Percentiles rank a stretch among this genome's conserved stretches.
These are phyloP conservation scores for Grammothele lineata DNA, from an alignment of 768 basidiomycete species.

Conservation along the genomic window DNA sequence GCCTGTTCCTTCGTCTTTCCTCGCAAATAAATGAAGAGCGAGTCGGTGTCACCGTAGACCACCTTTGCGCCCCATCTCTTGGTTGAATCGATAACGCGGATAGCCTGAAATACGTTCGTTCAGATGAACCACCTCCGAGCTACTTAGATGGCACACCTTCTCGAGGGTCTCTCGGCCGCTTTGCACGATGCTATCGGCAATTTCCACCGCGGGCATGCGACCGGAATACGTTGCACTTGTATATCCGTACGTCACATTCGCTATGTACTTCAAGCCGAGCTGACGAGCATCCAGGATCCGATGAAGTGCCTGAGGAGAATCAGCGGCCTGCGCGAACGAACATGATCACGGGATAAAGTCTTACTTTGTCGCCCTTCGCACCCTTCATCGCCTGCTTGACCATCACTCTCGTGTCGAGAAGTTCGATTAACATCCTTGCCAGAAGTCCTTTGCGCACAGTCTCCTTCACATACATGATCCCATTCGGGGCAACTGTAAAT, in stretches of 20 bases:
- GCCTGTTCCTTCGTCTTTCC: slow-evolving; percentile 93
- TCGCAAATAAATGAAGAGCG: slow-evolving; percentile 86
- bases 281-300: slow-evolving; percentile 87
- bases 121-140: background rate
- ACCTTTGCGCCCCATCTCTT: slow-evolving; percentile 85
- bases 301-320: slow-evolving; percentile 52
- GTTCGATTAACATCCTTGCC: slow-evolving; percentile 86
- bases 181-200: slow-evolving; percentile 97
- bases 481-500: slow-evolving; percentile 83
- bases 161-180: slow-evolving; percentile 93
- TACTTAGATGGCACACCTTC: slow-evolving; percentile 49
- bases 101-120: slow-evolving; percentile 51
- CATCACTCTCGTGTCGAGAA: slow-evolving; percentile 95
- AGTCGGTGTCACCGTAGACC: slow-evolving; percentile 98
- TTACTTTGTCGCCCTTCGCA: slow-evolving; percentile 69
- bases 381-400: slow-evolving; percentile 95
- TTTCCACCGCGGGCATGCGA: slow-evolving; percentile 96
- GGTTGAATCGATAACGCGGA: slow-evolving; percentile 68
- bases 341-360: no score
- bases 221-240: slow-evolving; percentile 93
- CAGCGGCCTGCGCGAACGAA: background rate
- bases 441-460: slow-evolving; percentile 81
- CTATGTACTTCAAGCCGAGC: slow-evolving; percentile 88
- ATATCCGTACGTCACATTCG: slow-evolving; percentile 95
- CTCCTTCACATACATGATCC: slow-evolving; percentile 89